Evolutionary conservation across 23 red algal genomes (phyloP), one percentile per base, ranked within the genome.

Genomic region (Agarophyton chilense): DNA sequence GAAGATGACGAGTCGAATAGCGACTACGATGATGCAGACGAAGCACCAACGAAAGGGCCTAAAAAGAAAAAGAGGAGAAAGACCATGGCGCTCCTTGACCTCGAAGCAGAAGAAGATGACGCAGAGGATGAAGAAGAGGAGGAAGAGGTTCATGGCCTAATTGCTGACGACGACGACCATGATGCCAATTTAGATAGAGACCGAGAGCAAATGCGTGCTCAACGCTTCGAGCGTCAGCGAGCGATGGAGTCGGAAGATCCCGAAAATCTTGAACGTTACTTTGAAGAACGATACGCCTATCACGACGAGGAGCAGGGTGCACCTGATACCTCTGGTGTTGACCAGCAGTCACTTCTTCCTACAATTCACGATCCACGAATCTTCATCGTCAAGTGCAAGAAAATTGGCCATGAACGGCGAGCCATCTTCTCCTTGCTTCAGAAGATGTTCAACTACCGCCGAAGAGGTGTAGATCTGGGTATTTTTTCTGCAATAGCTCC

Each of bases 81-180:
- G 65, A 61, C 56, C n/a, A 34, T 32, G 24, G 60, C 28, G 0
- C 88, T 91, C 42, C 55, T 91, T 56, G 88, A 91, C 26, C 24
- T 82, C 17, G 88, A 91, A 45, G 88, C 88, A 28, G 91, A 92
- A 10, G 84, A 94, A 54, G 91, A 86, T 40, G 96, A 98, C 49
- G 92, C 83, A 36, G 93, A 92, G 52, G 92, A 95, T 65, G 96
- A 98, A 28, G 96, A 98, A 0, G 96, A 98, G 26, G 96, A 95
- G 45, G 92, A 95, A 28, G 96, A 99, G 34, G 88, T 92, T 43
- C 83, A 71, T 21, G 82, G 78, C 65, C 43, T 83, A 43, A 75
- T 95, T 26, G 90, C 87, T 56, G 93, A 75, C 7, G 93, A 78
- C 12, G 96, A 93, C 25, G 92, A 94, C 19, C 78, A 91, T 6